Evolutionary conservation across 2,329 filamentous ascomycete genomes (phyloP).

Genomic region (Phaeosphaeriaceae sp.): DNA sequence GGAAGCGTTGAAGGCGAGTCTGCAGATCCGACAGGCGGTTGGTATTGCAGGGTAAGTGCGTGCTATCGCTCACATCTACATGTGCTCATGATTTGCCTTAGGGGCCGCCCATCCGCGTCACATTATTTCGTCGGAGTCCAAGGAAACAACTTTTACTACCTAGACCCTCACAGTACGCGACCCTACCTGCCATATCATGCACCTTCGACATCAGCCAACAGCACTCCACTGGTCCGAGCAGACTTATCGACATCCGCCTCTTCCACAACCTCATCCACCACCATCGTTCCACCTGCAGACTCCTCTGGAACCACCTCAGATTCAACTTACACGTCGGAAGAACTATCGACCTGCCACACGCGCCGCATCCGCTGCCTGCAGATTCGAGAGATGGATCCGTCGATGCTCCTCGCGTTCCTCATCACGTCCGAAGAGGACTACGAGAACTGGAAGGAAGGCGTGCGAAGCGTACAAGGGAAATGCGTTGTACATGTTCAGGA

Average conservation of each 20-base stretch:
- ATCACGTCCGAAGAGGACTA: constrained; percentile 85
- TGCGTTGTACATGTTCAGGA: constrained; percentile 85
- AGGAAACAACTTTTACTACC: constrained; percentile 85
- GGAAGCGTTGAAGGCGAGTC: constrained; percentile 83
- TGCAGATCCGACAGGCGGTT: constrained; percentile 91
- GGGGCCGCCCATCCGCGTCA: constrained; percentile 89
- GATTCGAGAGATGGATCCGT: constrained; percentile 93
- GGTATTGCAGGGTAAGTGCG: constrained; percentile 85
- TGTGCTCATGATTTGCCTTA: constrained; percentile 48
- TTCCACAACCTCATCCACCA: constrained; percentile 30
- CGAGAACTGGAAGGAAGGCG: constrained; percentile 77
- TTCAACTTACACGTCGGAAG: constrained; percentile 68
- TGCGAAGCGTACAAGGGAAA: constrained; percentile 76
- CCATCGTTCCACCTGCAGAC: constrained; percentile 24
- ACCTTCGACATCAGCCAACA: not conserved
- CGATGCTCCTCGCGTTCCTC: constrained; percentile 94
- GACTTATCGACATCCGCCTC: constrained; percentile 18
- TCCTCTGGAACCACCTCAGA: constrained; percentile 30
- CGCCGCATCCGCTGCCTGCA: constrained; percentile 81
- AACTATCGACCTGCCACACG: constrained; percentile 86
- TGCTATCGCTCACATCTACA: not conserved
- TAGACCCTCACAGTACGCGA: constrained; percentile 90
- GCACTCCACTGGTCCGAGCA: constrained; percentile 6
- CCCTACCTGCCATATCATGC: constrained; percentile 70
- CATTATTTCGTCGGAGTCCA: constrained; percentile 78